phyloP scores from a whole-genome alignment of 331 rosid genomes.

The Acacia concinna region DNA sequence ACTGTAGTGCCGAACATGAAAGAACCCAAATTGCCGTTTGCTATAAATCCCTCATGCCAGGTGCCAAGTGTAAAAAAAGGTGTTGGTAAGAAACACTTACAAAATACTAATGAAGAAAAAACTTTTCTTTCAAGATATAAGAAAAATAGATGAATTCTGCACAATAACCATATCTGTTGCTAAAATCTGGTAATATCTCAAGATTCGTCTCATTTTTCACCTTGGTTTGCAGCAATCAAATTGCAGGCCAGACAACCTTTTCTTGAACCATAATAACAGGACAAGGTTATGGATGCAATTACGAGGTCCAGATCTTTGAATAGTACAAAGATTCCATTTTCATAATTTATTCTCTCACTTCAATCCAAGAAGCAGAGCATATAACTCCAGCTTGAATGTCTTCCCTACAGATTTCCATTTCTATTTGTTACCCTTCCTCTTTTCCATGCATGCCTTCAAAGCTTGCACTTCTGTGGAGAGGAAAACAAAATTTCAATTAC shows the following conservation, averaged over 20 bases:
- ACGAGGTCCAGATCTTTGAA: neutral
- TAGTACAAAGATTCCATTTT: neutral
- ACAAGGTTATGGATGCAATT: neutral
- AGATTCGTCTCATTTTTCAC: slow-evolving; percentile 1
- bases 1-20: neutral
- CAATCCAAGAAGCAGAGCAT: slow-evolving; percentile 18
- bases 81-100: neutral
- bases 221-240: neutral
- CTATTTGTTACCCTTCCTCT: slow-evolving; percentile 38
- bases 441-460: slow-evolving; percentile 66
- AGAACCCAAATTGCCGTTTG: neutral
- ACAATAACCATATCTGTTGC: neutral
- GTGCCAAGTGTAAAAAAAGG: neutral
- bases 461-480: slow-evolving; percentile 64
- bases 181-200: neutral
- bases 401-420: slow-evolving; percentile 27
- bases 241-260: neutral
- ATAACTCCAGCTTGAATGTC: slow-evolving; percentile 2
- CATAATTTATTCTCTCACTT: slow-evolving; percentile 8
- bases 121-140: neutral
- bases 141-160: neutral
- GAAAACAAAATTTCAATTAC: neutral
- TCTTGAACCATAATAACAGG: neutral
- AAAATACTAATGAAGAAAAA: neutral
- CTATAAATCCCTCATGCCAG: neutral